Base-by-base conservation (phyloP, 805 yeast genomes). In the Candida ulmi region DNA sequence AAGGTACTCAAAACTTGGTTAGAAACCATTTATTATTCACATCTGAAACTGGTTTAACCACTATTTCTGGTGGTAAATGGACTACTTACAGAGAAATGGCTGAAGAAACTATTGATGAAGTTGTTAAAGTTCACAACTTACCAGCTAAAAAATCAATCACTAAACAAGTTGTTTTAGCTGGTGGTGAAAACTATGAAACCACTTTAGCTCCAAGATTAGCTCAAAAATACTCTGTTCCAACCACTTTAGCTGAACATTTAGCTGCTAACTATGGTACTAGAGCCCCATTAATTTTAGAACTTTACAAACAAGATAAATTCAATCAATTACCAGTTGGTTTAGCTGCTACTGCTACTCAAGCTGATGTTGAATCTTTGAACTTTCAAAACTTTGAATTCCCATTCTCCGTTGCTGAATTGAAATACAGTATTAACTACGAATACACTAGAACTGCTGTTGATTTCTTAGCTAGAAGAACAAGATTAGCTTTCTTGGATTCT, bases 31-130 rank as follows among this genome's bases (percentile, higher is more conserved):
- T 90, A 53, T 73, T 90, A 39, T 74, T 83, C 54, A 71, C 77
- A 24, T 76, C 95, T 26, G 78, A 72, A 42, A 72, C 83, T 40
- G 93, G 91, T 19, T 74, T 90, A 51, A 71, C 90, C 30, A 90
- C 98, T 30, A 84, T 90, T 50, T 82, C 95, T 16, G 98, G 97
- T 55, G 98, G 98, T 62, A 90, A 90, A 68, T 90, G 98, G 98
- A 90, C 98, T 39, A 90, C 98, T 28, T 91, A 90, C 71, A 77
- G 97, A 69, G 95, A 88, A 69, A 90, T 90, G 97, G 96, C 97
- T 17, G 81, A 90, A 67, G 96, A 91, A 68, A 86, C 96, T 33
- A 80, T 90, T 35, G 81, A 86, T 61, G 78, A 77, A 50, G 78
- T 84, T 39, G 71, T 86, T 35, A 69, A 76, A 56, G 65, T 66